Base-by-base conservation (phyloP, 176 grass and related monocot species). In the Tillandsia leiboldiana region DNA sequence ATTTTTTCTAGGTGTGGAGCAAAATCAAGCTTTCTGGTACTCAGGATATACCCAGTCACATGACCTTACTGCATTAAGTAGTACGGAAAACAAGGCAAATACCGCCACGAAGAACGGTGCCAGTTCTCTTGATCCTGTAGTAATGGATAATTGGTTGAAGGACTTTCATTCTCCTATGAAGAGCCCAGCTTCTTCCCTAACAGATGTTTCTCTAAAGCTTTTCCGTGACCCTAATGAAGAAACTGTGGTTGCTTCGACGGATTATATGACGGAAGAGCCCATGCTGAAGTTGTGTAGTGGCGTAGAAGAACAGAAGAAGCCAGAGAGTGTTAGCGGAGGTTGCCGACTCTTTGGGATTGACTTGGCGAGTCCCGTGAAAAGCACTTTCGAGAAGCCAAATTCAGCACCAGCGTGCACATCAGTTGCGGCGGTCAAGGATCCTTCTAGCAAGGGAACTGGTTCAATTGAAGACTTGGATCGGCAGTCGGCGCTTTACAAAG, bases 311-410 rank as follows among this genome's bases (percentile, higher is more conserved):
- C 51, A 10, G 33, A 79, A 84, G 78, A 82, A 82, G 48, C 72
- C 81, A 0, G 47, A 50, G 11, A 17, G 13, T 50, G 13, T 48
- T 20, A 53, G 24, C 57, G 24, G 48, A 7, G 62, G 72, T 73
- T 75, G 83, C 26, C 81, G 77, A 63, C 64, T 91, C 28, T 91
- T 91, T 77, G 88, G 88, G 52, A 75, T 91, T 12, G 51, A 91
- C 73, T 64, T 91, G 68, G 57, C 76, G 65, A 67, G 74, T 68
- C 65, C 75, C 33, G 20, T 49, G 12, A 84, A 63, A 11, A 72
- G 5, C n/a, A 20, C 12, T 15, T 15, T 74, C 27, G 68, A 79
- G 20, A 81, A 76, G 49, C 18, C 6, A 23, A 72, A 17, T 14
- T 10, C 13, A 7, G 14, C 22, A 10, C 62, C 61, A 51, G 9